A percentile compares a stretch with the other conserved stretches of the same genome.
These are phyloP conservation scores for Yamadazyma buinensis DNA, from an alignment of 1,139 yeast species.

Conservation along the genomic window DNA sequence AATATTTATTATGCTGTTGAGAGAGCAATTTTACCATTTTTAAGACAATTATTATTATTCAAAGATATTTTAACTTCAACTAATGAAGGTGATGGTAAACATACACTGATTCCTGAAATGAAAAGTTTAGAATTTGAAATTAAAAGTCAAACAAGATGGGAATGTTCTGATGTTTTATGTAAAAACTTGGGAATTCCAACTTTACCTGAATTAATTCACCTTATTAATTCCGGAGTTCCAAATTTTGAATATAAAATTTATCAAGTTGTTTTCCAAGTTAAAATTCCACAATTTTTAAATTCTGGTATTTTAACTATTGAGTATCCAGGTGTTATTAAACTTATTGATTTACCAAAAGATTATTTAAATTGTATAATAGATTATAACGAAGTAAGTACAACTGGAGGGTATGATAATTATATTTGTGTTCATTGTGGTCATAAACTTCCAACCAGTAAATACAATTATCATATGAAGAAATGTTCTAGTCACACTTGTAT, in stretches of 20 bases:
- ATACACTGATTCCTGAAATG: constrained; percentile 17
- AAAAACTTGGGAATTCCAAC: constrained; percentile 10
- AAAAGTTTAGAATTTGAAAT: constrained; percentile 17
- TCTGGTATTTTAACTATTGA: constrained; percentile 27
- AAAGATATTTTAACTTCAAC: constrained; percentile 30
- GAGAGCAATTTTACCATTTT: constrained; percentile 28
- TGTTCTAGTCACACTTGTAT: constrained; percentile 33
- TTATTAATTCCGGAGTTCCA: constrained; percentile 3
- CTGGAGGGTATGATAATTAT: constrained; percentile 21
- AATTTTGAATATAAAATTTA: constrained; percentile 24
- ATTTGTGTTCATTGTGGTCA: constrained; percentile 34
- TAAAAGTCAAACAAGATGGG: constrained; percentile 16
- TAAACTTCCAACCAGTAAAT: constrained; percentile 16
- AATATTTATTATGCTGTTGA: constrained; percentile 26
- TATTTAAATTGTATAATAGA: constrained; percentile 28
- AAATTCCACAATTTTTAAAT: constrained; percentile 22
- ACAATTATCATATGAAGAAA: constrained; percentile 20
- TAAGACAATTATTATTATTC: constrained; percentile 35
- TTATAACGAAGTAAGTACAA: constrained; percentile 14
- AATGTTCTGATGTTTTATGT: constrained; percentile 16
- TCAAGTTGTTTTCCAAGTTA: constrained; percentile 24
- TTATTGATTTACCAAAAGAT: constrained; percentile 37
- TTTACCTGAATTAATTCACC: constrained; percentile 8
- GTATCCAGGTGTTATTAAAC: constrained; percentile 37
- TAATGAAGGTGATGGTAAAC: constrained; percentile 23